Conservation (phyloP, 345 rosid species). For the Citrus glauca region DNA sequence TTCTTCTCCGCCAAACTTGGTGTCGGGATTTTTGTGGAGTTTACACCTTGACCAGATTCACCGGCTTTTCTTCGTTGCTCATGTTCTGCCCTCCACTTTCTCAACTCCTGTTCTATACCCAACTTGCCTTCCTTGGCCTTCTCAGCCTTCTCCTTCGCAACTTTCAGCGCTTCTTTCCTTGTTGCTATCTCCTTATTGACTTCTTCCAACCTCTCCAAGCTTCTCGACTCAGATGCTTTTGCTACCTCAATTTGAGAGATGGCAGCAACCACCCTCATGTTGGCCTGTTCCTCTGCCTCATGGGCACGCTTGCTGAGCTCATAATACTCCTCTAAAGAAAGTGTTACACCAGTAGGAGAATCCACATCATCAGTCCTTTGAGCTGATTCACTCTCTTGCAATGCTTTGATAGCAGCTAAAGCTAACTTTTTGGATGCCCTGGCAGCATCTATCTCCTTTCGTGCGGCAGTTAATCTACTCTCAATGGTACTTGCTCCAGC, state of each 20-base stretch:
- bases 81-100: constrained; percentile 86
- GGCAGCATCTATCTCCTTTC: constrained; percentile 82
- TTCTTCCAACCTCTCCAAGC: constrained; percentile 56
- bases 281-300: constrained; percentile 79
- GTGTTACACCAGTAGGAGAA: constrained; percentile 54
- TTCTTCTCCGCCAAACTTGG: constrained; percentile 34
- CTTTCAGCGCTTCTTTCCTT: constrained; percentile 56
- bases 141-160: constrained; percentile 78
- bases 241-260: constrained; percentile 69
- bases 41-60: constrained; percentile 35
- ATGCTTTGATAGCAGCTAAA: constrained; percentile 75
- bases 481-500: constrained; percentile 70
- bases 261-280: constrained; percentile 63
- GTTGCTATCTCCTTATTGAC: constrained; percentile 51
- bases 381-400: constrained; percentile 76
- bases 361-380: constrained; percentile 31
- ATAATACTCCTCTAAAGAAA: constrained; percentile 82
- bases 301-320: constrained; percentile 77
- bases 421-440: constrained; percentile 86
- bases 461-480: constrained; percentile 67
- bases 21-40: constrained; percentile 22
- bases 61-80: constrained; percentile 58
- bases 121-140: constrained; percentile 85
- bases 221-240: constrained; percentile 56
- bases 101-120: constrained; percentile 76